Percentiles rank a stretch among this genome's conserved stretches.
These are phyloP conservation scores for Hyphopichia khmerensis DNA, from an alignment of 1,139 yeast species.

Conservation along the genomic window DNA sequence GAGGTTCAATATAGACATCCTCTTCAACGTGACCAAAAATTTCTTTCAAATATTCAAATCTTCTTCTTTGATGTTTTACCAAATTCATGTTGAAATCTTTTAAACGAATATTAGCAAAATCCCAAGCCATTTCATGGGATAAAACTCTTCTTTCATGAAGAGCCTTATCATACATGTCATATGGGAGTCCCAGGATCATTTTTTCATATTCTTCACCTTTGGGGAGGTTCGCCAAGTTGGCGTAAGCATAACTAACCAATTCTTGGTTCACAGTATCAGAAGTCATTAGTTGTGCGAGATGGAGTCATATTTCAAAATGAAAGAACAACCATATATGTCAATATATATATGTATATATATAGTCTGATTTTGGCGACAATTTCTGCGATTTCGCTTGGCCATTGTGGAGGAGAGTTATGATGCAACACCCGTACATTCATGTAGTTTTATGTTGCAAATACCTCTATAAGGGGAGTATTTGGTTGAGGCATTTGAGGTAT, in stretches of 20 bases:
- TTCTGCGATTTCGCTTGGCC: too few species aligned
- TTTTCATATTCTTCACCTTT: conserved; percentile 28
- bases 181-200: conserved; percentile 27
- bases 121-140: conserved; percentile 26
- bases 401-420: too few species aligned
- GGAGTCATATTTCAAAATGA: too few species aligned
- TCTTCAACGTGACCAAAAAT: conserved; percentile 47
- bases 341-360: too few species aligned
- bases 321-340: too few species aligned
- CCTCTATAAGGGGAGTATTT: too few species aligned
- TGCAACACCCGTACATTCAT: too few species aligned
- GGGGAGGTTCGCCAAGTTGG: conserved; percentile 43
- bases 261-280: conserved; percentile 27
- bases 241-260: conserved; percentile 41
- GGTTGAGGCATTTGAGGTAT: too few species aligned
- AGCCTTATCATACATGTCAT: conserved; percentile 18
- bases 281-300: too few species aligned
- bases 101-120: conserved; percentile 39
- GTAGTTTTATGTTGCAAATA: too few species aligned
- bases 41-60: conserved; percentile 31
- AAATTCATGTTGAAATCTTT: conserved; percentile 29
- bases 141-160: conserved; percentile 18
- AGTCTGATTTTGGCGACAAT: too few species aligned
- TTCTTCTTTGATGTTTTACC: conserved; percentile 26
- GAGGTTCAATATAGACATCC: conserved; percentile 47